These are phyloP conservation scores for Cyclocybe aegerita DNA, from an alignment of 768 basidiomycete genomes.

Conservation along the genomic window DNA sequence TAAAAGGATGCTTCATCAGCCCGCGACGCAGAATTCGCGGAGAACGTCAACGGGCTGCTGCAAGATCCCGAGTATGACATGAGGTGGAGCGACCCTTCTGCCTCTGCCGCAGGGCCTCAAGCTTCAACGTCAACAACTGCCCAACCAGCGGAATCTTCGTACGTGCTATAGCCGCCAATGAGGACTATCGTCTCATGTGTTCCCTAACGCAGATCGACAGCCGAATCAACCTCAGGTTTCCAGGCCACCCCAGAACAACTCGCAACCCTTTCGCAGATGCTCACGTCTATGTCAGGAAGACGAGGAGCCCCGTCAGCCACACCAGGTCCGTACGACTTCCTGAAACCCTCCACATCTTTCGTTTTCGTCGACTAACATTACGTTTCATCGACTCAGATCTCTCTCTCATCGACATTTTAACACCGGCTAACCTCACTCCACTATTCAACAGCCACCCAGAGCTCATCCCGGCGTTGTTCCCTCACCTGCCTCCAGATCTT, in stretches of 20 bases:
- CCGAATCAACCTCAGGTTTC: constrained; percentile 24
- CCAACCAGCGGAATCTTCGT: constrained; percentile 31
- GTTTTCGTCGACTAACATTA: background rate
- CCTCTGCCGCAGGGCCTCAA: constrained; percentile 34
- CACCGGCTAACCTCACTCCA: constrained; percentile 68
- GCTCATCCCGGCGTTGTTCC: constrained; percentile 69
- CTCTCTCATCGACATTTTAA: constrained; percentile 73
- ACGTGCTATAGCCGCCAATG: constrained; percentile 9
- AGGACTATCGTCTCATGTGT: no score
- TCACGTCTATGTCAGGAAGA: constrained; percentile 43
- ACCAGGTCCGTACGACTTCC: constrained; percentile 27
- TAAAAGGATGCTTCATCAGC: constrained; percentile 62
- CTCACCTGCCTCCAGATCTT: constrained; percentile 80
- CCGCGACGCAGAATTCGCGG: constrained; percentile 71
- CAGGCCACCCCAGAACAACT: constrained; percentile 65
- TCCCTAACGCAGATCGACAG: constrained; percentile 13
- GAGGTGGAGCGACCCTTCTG: constrained; percentile 47
- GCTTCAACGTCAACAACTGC: constrained; percentile 41
- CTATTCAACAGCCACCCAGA: constrained; percentile 71
- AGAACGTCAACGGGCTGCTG: constrained; percentile 70
- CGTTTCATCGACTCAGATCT: constrained; percentile 40
- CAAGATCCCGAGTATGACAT: constrained; percentile 63
- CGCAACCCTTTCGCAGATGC: constrained; percentile 55
- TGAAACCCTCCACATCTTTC: background rate
- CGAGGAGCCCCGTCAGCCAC: constrained; percentile 23